Conservation (phyloP, 1,284 basidiomycete genomes). For the Entoloma clypeatum region DNA sequence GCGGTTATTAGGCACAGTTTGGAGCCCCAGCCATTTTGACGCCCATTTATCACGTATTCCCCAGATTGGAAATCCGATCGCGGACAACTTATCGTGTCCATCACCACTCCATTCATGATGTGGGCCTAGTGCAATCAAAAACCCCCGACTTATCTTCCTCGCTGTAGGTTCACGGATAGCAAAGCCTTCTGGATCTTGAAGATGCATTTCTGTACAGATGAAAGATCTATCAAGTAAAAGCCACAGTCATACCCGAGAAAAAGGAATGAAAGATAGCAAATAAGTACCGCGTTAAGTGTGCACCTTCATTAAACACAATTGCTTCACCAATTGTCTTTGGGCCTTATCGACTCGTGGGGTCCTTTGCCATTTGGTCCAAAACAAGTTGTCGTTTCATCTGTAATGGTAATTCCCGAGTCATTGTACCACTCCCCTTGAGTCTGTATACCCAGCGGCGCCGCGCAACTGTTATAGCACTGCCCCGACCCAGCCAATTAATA, state of each 20-base stretch:
- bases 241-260: background rate
- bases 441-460: background rate
- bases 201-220: constrained; percentile 23
- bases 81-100: constrained; percentile 35
- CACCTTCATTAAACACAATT: background rate
- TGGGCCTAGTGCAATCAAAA: constrained; percentile 24
- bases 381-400: background rate
- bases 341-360: background rate
- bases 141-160: constrained; percentile 22
- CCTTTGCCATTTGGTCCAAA: background rate
- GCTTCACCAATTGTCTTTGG: constrained; percentile 2
- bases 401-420: constrained; percentile 1
- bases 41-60: constrained; percentile 28
- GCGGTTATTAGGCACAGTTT: constrained; percentile 36
- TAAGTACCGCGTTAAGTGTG: background rate
- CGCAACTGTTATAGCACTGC: background rate
- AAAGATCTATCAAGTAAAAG: background rate
- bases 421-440: constrained; percentile 1
- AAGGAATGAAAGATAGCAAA: background rate
- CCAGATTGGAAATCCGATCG: constrained; percentile 35
- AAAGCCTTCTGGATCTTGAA: constrained; percentile 26
- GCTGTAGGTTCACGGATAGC: constrained; percentile 23
- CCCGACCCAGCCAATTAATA: background rate
- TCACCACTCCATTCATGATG: constrained; percentile 34
- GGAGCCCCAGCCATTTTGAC: constrained; percentile 28